Evolutionary conservation across 768 basidiomycete genomes (phyloP).

Genomic region (Russula emetica): DNA sequence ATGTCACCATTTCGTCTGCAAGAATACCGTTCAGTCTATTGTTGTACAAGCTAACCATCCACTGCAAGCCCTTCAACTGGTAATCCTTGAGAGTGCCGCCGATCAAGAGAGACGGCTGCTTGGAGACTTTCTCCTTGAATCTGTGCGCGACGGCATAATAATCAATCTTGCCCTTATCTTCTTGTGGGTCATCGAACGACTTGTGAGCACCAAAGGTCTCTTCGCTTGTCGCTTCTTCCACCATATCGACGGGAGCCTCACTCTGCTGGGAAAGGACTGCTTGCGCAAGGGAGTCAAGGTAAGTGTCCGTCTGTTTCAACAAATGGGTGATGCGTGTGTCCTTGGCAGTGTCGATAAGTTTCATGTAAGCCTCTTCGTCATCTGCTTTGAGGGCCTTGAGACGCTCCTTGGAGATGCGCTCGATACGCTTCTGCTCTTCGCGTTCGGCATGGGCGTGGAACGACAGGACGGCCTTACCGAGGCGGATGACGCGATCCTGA

Average conservation of each 20-base stretch:
- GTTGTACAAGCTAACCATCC: slow-evolving; percentile 98
- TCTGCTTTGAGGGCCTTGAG: slow-evolving; percentile 94
- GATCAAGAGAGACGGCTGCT: slow-evolving; percentile 67
- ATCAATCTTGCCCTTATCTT: slow-evolving; percentile 75
- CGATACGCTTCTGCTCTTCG: slow-evolving; percentile 96
- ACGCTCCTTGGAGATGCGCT: slow-evolving; percentile 95
- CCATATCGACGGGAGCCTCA: slow-evolving; percentile 43
- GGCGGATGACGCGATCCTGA: slow-evolving; percentile 51
- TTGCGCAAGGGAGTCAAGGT: slow-evolving; percentile 91
- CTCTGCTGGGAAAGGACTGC: slow-evolving; percentile 91
- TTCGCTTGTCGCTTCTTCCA: slow-evolving; percentile 73
- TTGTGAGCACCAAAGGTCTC: slow-evolving; percentile 87
- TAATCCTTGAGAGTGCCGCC: slow-evolving; percentile 94
- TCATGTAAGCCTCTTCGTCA: slow-evolving; percentile 99
- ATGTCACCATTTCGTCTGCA: slow-evolving; percentile 84
- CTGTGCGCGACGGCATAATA: slow-evolving; percentile 96
- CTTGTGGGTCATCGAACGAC: slow-evolving; percentile 53
- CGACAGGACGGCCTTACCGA: slow-evolving; percentile 74
- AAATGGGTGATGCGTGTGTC: slow-evolving; percentile 98
- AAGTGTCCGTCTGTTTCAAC: slow-evolving; percentile 87
- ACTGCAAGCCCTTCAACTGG: slow-evolving; percentile 91
- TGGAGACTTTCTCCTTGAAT: slow-evolving; percentile 78
- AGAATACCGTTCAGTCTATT: slow-evolving; percentile 93
- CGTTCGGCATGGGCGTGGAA: slow-evolving; percentile 92
- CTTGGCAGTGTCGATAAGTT: slow-evolving; percentile 97